These are phyloP conservation scores for Aspergillus pseudoterreus DNA, from an alignment of 2,329 filamentous ascomycete species.

Conservation along the genomic window DNA sequence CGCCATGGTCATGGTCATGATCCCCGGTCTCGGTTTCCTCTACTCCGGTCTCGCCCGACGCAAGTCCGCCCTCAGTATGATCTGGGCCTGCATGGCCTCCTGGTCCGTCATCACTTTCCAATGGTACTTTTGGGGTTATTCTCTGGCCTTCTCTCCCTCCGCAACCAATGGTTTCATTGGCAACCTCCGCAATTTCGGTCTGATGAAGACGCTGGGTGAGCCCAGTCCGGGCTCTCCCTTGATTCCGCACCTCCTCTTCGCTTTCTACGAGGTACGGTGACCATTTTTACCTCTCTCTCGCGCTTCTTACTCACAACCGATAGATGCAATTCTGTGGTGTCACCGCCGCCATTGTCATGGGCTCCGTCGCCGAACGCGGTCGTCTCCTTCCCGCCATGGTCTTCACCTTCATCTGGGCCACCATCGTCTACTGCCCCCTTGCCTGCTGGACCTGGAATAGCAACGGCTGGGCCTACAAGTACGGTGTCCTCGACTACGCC, in stretches of 20 bases:
- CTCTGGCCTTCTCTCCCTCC: constrained; percentile 79
- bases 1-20: constrained; percentile 94
- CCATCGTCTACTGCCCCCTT: constrained; percentile 93
- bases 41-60: constrained; percentile 96
- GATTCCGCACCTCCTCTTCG: constrained; percentile 84
- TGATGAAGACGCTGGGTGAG: constrained; percentile 75
- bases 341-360: constrained; percentile 85
- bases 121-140: constrained; percentile 99
- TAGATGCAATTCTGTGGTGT: constrained; percentile 97
- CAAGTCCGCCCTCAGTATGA: constrained; percentile 95
- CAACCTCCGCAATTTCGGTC: constrained; percentile 81
- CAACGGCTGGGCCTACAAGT: constrained; percentile 88
- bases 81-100: constrained; percentile 96
- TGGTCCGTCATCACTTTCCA: constrained; percentile 90
- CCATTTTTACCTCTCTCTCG: neutral
- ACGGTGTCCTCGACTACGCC: constrained; percentile 93
- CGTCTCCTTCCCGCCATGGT: constrained; percentile 91
- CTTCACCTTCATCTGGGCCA: constrained; percentile 95
- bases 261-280: constrained; percentile 76
- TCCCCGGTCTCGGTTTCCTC: constrained; percentile 93
- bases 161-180: constrained; percentile 90
- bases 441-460: constrained; percentile 96
- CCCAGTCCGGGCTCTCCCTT: constrained; percentile 88
- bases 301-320: neutral
- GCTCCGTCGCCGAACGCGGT: constrained; percentile 89